These are phyloP conservation scores for Ulmus americana DNA, from an alignment of 331 rosid genomes.

Conservation along the genomic window DNA sequence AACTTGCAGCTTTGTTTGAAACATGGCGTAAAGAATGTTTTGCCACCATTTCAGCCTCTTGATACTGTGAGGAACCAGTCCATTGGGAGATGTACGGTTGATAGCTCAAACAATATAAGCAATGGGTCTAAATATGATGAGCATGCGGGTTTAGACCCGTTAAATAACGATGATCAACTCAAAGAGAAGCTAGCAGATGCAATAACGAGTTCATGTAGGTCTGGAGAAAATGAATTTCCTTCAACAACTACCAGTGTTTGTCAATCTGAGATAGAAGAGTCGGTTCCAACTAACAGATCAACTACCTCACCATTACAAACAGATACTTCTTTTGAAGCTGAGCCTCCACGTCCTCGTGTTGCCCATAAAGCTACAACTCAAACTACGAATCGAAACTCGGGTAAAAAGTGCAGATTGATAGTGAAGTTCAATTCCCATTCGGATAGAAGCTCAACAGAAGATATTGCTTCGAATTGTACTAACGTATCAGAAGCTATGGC, in stretches of 20 bases:
- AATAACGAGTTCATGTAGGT: constrained; percentile 29
- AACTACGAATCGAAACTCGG: constrained; percentile 24
- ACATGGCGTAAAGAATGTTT: constrained; percentile 45
- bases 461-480: constrained; percentile 35
- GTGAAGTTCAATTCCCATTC: constrained; percentile 27
- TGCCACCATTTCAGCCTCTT: constrained; percentile 50
- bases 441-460: constrained; percentile 37
- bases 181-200: constrained; percentile 28
- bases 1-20: constrained; percentile 48
- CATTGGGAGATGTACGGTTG: constrained; percentile 24
- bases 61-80: constrained; percentile 33
- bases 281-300: constrained; percentile 31
- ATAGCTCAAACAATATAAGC: constrained; percentile 17
- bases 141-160: constrained; percentile 21
- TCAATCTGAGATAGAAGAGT: constrained; percentile 42
- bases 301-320: constrained; percentile 25
- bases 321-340: constrained; percentile 26
- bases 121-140: constrained; percentile 13
- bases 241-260: constrained; percentile 39
- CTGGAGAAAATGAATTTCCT: constrained; percentile 41
- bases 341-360: constrained; percentile 19
- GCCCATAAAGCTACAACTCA: constrained; percentile 20
- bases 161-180: constrained; percentile 16
- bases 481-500: constrained; percentile 40
- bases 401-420: constrained; percentile 48